Base-by-base conservation (phyloP, 768 basidiomycete genomes). In the Phlegmacium glaucopus region DNA sequence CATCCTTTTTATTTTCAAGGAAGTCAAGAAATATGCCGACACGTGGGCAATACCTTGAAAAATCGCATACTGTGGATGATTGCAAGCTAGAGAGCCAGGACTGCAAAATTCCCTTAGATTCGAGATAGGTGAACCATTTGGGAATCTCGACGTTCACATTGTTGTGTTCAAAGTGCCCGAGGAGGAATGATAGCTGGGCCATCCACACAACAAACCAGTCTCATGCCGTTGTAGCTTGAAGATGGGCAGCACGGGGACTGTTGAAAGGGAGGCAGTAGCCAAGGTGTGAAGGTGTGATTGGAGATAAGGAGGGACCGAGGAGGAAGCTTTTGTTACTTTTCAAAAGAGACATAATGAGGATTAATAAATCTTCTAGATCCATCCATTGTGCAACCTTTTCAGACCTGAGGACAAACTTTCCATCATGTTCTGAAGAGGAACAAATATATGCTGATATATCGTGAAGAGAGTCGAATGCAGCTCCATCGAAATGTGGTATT, bases 141-240 rank as follows among this genome's bases (percentile, higher is more conserved):
- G 12, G 22, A 28, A 36, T 25, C 7, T 32, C 16, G 8, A 45
- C 15, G 34, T 39, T 35, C 15, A 41, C 50, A 17, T 46, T 34
- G 15, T 37, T 39, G 32, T 18, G 26, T 22, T 22, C 22, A 22
- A 22, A 22, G 22, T 22, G 22, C 2, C 22, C 22, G 5, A 22
- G 22, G 22, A 22, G 22, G 5, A 22, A 22, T 9, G 50, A 47
- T 8, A 51, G 12, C 6, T 42, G 9, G 12, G 22, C 26, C 45
- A 51, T 51, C 50, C 50, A 47, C 27, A 51, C 32, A 29, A 51
- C 12, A 25, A 51, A 38, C 50, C 50, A 51, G 13, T 51, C 50
- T 13, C 50, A 45, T 12, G 41, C 22, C 1, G 18, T 26, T 8
- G 34, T 30, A 11, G 39, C 27, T n/a, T 28, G 22, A 9, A 42